These are phyloP conservation scores for Coelastrella sp. DNA, from an alignment of 139 green algal genomes.

Conservation along the genomic window DNA sequence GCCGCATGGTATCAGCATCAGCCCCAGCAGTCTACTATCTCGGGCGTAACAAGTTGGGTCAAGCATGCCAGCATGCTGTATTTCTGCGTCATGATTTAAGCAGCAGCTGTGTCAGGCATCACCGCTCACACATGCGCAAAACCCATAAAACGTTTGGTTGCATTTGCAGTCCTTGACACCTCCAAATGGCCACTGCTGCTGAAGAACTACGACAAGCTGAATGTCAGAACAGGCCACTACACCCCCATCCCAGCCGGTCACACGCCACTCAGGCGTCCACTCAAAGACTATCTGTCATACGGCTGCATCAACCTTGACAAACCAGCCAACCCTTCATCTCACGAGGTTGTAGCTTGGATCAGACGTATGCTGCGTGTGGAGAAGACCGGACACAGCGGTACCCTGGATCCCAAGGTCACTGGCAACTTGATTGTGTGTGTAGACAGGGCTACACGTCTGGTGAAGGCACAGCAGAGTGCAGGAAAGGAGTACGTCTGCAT, in stretches of 20 bases:
- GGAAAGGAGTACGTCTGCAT: conserved; percentile 99
- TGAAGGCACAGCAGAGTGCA: conserved; percentile 98
- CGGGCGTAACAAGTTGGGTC: too few relatives aligned
- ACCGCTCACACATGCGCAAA: not conserved
- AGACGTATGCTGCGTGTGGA: conserved; percentile 97
- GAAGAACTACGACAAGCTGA: conserved; percentile 96
- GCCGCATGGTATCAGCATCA: too few relatives aligned
- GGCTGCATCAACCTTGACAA: conserved; percentile 99
- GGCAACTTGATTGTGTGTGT: conserved; percentile 98
- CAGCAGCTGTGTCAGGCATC: not conserved
- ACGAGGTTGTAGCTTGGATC: conserved; percentile 99
- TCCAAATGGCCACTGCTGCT: conserved; percentile 97
- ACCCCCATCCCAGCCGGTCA: conserved; percentile 95
- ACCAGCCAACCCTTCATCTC: conserved; percentile 95
- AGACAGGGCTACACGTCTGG: conserved; percentile 97
- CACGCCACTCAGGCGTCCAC: conserved; percentile 90
- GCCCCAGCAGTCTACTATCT: too few relatives aligned
- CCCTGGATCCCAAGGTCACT: conserved; percentile 96
- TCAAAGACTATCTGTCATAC: conserved; percentile 96
- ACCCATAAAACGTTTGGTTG: too few relatives aligned
- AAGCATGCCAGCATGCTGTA: too few relatives aligned
- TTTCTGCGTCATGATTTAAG: too few relatives aligned
- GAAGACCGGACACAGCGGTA: conserved; percentile 98
- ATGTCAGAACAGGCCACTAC: conserved; percentile 98
- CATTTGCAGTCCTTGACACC: conserved; percentile 89